Evolutionary conservation across 495 filamentous ascomycete genomes (phyloP), one percentile per base, ranked within the genome.

Genomic region (Penicillium manginii): DNA sequence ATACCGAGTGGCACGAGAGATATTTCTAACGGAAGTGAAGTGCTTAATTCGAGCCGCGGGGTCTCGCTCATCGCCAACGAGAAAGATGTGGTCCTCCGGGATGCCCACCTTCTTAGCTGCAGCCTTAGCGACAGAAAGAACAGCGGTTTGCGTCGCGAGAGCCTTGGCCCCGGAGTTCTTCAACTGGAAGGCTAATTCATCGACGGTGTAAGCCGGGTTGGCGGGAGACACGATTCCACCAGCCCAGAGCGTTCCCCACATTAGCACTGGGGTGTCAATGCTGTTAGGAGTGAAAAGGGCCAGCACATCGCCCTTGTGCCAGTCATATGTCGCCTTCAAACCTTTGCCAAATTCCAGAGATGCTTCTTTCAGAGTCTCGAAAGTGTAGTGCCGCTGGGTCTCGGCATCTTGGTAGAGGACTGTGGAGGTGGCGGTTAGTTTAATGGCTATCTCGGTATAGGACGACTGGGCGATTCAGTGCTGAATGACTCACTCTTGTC

Each of bases 141-240:
- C 77, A 0, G 86, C 71, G 7, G 78, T 64, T 58, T 91, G 89
- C 1, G 94, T 98, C 3, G 88, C 82, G 19, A 98, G 71, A 1
- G 79, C 91, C 65, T 87, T 92, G 31, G 91, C 92, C 1, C 83
- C 81, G 0, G 90, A 87, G 71, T 96, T 88, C 63, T 88, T 85
- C 58, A 98, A 82, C 72, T 97, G 94, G 69, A 90, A 96, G 17
- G 89, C 88, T 14, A 98, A 81, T 69, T 98, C 93, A 7, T 96
- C 86, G 21, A 79, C 83, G 2, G 88, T 96, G 73, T 97, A 97
- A 2, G 84, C 83, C 21, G 94, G 93, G 69, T 97, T 97, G 11
- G 91, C 92, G 0, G 94, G 90, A 2, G 88, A 91, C 17, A 91
- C 68, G 49, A 88, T 77, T 18, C 91, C 93, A 46, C 92, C 93